Evolutionary conservation across 163 green algal species (phyloP), one percentile per base, ranked within the genome.

Genomic region (Prototheca wickerhamii): DNA sequence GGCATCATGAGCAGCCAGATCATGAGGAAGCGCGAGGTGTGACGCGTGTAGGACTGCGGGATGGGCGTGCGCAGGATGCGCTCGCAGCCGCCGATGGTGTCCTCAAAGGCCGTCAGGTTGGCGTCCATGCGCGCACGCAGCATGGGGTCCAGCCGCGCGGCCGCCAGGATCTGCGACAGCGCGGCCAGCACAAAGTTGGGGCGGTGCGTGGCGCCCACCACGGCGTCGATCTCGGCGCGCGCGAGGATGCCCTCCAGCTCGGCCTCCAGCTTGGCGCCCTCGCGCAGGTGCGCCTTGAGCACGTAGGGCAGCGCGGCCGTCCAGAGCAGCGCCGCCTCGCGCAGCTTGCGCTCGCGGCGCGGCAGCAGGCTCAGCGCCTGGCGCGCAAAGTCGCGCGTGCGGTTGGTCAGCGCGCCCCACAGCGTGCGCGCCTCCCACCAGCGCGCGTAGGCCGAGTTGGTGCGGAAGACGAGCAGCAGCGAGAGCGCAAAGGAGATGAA

Each of bases 391-490:
- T 96, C 89, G 10, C 88, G 76, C 20, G 66, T 73, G 35, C 85
- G 63, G 72, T 93, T 92, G 28, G 84, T 75, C 26, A 91, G 52
- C 6, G 65, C 52, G 33, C 83, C 86, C 88, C 86, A 94, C 60
- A 92, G 72, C 67, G 81, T 89, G 33, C 86, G 79, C 12, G 84
- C 87, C 57, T 95, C 88, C 49, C 82, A 74, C 80, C 83, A 96
- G 4, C 88, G 76, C 18, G 67, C 76, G 65, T 92, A 94, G 42
- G 53, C 72, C 28, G 55, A 67, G 65, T 91, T 89, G 3, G 85
- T 91, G 31, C 82, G 78, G 74, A 92, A 92, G 28, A 92, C 86
- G 40, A 91, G 74, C 63, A 92, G 82, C 70, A 91, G 76, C 6
- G 84, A 83, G 30, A 91, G 71, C 28, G 85, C 85, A 74, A 90